A percentile compares a stretch with the other conserved stretches of the same genome.
Conservation (phyloP, 164 flowering plant species). For the Vitis labrusca region DNA sequence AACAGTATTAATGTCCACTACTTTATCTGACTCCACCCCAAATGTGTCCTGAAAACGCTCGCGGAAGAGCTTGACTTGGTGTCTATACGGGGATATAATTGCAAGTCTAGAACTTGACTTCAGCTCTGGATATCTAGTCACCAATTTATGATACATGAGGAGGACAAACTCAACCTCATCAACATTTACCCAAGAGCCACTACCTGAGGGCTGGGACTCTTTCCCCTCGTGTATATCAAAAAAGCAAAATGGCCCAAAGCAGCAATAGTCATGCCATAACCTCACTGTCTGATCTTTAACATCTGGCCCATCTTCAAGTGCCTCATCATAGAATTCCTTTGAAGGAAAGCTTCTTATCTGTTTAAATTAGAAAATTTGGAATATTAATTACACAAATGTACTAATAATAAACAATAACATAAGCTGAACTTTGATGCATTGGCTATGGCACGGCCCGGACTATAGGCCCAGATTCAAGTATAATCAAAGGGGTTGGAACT, state of each 20-base stretch:
- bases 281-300: conserved; percentile 57
- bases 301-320: conserved; percentile 81
- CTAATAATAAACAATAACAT: not conserved
- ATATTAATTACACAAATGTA: not conserved
- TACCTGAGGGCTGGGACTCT: conserved; percentile 73
- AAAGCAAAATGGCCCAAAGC: conserved; percentile 97
- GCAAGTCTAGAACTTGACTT: conserved; percentile 81
- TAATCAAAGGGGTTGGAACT: no score
- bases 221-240: conserved; percentile 80
- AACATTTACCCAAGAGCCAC: conserved; percentile 77
- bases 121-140: conserved; percentile 62
- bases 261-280: conserved; percentile 71
- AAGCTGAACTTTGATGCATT: no score
- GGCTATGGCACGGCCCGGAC: no score
- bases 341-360: conserved; percentile 96
- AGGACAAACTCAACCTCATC: conserved; percentile 87
- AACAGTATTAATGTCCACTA: conserved; percentile 85
- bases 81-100: conserved; percentile 80
- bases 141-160: conserved; percentile 65
- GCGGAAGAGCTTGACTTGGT: conserved; percentile 80
- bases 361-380: not conserved
- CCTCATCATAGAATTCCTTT: conserved; percentile 74
- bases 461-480: no score
- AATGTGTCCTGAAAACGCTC: conserved; percentile 59
- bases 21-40: conserved; percentile 63